A percentile compares a stretch with the other conserved stretches of the same genome.
These are phyloP conservation scores for Talaromyces nanjingensis DNA, from an alignment of 495 filamentous ascomycete species.

Conservation along the genomic window DNA sequence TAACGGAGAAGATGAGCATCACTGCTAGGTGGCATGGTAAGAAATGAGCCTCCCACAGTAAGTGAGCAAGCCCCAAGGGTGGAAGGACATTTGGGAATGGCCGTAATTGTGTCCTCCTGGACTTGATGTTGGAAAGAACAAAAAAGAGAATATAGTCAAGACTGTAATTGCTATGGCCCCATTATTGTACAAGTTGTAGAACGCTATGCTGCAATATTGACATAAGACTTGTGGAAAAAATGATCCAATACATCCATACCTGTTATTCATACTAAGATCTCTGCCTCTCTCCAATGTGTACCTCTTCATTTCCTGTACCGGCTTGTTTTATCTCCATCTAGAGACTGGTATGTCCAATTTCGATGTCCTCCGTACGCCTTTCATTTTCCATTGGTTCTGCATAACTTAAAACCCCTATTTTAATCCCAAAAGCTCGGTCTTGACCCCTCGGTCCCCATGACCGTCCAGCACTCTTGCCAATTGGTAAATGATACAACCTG, in stretches of 20 bases:
- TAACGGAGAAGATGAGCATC: slow-evolving; percentile 51
- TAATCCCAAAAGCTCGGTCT: neutral
- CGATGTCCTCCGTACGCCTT: neutral
- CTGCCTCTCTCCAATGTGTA: neutral
- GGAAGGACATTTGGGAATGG: slow-evolving; percentile 22
- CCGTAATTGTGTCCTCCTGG: slow-evolving; percentile 18
- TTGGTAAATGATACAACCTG: neutral
- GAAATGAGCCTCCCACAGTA: slow-evolving; percentile 65
- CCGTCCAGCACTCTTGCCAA: neutral
- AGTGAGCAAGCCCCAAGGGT: slow-evolving; percentile 39
- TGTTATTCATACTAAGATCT: neutral
- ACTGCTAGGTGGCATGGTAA: slow-evolving; percentile 56
- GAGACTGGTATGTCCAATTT: neutral
- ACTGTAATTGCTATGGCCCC: neutral
- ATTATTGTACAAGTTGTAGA: neutral
- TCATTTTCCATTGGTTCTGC: neutral
- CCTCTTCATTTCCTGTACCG: neutral
- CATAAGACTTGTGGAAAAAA: neutral
- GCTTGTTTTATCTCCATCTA: neutral
- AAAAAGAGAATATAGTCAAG: neutral
- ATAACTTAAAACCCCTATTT: neutral
- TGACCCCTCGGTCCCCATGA: neutral
- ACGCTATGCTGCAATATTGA: neutral
- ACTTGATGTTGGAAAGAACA: slow-evolving; percentile 3
- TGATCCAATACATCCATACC: neutral